Percentiles rank a stretch among this genome's conserved stretches.
phyloP scores from a whole-genome alignment of 2,329 filamentous ascomycete species.

The Huntiella moniliformis region DNA sequence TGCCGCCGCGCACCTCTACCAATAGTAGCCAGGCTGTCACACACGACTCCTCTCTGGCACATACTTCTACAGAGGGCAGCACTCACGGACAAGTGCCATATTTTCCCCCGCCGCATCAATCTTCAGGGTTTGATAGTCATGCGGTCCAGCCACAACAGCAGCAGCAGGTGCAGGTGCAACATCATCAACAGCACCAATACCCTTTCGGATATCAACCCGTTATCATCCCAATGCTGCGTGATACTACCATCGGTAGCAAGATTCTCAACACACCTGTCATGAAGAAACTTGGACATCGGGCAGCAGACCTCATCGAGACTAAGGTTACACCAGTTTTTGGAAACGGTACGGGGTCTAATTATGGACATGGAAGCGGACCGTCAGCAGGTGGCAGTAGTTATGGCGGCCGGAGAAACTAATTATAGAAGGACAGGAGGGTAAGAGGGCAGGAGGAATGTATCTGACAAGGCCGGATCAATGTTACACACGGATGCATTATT shows the following conservation, averaged over 20 bases:
- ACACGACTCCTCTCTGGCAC: too few relatives aligned
- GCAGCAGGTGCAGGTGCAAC: not conserved
- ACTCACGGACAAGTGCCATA: too few relatives aligned
- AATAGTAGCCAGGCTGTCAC: too few relatives aligned
- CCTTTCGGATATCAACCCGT: slow-evolving; percentile 1
- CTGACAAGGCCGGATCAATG: too few relatives aligned
- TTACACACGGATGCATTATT: too few relatives aligned
- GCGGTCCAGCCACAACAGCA: not conserved
- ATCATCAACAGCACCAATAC: not conserved
- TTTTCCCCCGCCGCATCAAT: too few relatives aligned
- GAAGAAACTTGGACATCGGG: slow-evolving; percentile 1
- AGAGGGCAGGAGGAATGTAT: too few relatives aligned
- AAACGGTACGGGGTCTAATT: not conserved
- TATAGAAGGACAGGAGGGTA: too few relatives aligned
- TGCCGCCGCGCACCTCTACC: too few relatives aligned
- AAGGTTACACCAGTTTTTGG: slow-evolving; percentile 1
- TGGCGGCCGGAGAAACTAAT: not conserved
- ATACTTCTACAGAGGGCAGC: too few relatives aligned
- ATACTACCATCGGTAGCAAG: not conserved
- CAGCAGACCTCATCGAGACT: not conserved
- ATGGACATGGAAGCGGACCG: not conserved
- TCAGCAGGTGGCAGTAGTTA: too few relatives aligned
- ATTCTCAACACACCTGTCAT: not conserved
- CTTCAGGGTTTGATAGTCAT: too few relatives aligned
- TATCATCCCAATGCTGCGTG: slow-evolving; percentile 2